These are phyloP conservation scores for Dictyostelium intermedium DNA, from an alignment of 78 protist species.

Conservation along the genomic window DNA sequence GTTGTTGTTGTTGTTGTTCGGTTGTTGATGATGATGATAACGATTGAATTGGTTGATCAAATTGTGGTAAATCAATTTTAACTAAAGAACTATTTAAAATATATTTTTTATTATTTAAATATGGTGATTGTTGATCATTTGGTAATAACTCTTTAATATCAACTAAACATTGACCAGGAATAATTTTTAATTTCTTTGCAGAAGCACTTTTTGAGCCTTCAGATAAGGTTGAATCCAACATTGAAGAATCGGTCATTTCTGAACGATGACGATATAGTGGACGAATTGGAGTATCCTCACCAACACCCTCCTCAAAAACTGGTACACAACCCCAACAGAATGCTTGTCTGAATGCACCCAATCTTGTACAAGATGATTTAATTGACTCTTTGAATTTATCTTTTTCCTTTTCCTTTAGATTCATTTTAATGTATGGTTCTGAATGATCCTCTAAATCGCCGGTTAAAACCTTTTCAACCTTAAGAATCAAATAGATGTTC, in stretches of 20 bases:
- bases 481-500: slow-evolving; percentile 34
- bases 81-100: slow-evolving; percentile 33
- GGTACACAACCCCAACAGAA: slow-evolving; percentile 78
- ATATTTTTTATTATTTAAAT: neutral
- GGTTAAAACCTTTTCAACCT: slow-evolving; percentile 62
- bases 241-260: slow-evolving; percentile 32
- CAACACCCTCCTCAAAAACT: slow-evolving; percentile 59
- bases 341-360: slow-evolving; percentile 59
- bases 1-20: neutral
- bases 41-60: neutral
- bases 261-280: slow-evolving; percentile 49
- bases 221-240: slow-evolving; percentile 36
- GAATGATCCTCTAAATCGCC: slow-evolving; percentile 70
- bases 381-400: slow-evolving; percentile 59
- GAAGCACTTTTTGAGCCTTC: slow-evolving; percentile 67
- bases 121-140: neutral
- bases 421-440: slow-evolving; percentile 56
- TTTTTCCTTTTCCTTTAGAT: slow-evolving; percentile 49
- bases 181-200: slow-evolving; percentile 43
- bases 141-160: slow-evolving; percentile 29
- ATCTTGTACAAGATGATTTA: slow-evolving; percentile 20
- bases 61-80: neutral
- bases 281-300: slow-evolving; percentile 41
- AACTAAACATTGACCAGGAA: slow-evolving; percentile 55
- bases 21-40: neutral